phyloP scores from a whole-genome alignment of 805 yeast genomes.

The Metschnikowia henanensis region DNA sequence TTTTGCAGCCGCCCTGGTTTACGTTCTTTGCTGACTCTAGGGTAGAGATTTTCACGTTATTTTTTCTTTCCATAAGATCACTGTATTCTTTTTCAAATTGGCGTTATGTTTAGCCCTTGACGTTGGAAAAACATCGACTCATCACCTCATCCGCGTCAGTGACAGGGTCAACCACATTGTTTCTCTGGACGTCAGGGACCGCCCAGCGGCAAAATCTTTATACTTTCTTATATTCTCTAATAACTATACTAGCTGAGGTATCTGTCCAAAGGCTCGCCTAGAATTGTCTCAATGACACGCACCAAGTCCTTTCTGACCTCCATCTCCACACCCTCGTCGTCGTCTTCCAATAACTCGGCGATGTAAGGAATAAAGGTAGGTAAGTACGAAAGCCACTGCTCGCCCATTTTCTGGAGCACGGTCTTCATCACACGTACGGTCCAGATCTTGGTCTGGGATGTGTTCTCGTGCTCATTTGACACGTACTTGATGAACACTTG shows the following conservation, averaged over 20 bases:
- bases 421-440: conserved; percentile 76
- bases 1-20: too few relatives aligned
- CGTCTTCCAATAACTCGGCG: conserved; percentile 95
- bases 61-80: too few relatives aligned
- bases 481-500: conserved; percentile 36
- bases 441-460: conserved; percentile 77
- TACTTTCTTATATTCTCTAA: neutral
- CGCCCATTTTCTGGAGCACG: conserved; percentile 89
- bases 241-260: conserved; percentile 47
- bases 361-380: conserved; percentile 96
- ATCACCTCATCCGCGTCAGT: too few relatives aligned
- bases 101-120: too few relatives aligned
- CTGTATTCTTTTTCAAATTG: too few relatives aligned
- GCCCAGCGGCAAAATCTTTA: too few relatives aligned
- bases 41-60: too few relatives aligned
- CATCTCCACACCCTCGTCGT: conserved; percentile 87
- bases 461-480: conserved; percentile 45
- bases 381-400: conserved; percentile 85
- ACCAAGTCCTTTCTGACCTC: conserved; percentile 91
- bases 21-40: too few relatives aligned
- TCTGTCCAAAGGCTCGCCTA: conserved; percentile 94
- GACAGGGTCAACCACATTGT: too few relatives aligned
- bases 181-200: too few relatives aligned
- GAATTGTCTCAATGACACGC: conserved; percentile 84
- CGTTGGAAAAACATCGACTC: too few relatives aligned